Base-by-base conservation (phyloP, 768 basidiomycete species). In the Podaxis sp. region DNA sequence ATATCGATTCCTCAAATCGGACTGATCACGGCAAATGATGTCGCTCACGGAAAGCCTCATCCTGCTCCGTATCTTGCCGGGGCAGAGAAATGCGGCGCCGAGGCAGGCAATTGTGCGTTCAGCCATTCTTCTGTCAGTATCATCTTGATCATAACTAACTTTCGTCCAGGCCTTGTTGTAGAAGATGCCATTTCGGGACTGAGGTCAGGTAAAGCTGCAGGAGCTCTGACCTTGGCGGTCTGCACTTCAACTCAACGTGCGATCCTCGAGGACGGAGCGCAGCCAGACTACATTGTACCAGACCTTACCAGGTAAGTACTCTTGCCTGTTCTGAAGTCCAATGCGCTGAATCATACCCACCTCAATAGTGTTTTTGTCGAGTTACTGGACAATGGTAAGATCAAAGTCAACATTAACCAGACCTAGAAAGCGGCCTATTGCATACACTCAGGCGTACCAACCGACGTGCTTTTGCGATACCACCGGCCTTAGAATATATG, bases 141-240 rank as follows among this genome's bases (percentile, higher is more conserved):
- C 36, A 4, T 46, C 6, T 15, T 19, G 15, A 46, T 6, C 3
- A 46, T 46, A 46, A 19, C 19, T 46, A 46, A 27, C 25, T 55
- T 33, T 25, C 22, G 8, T 54, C 15, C 66, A 93, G 91, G 90
- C 68, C 78, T 96, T 63, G 94, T 96, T 7, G 80, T 97, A 2
- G 94, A 96, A 68, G 95, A 97, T 69, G 94, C 95, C 1, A 89
- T 93, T 3, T 88, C 91, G 13, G 95, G 95, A 2, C 75, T 95
- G 65, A 78, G 77, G 63, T 82, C 91, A 15, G 93, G 93, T 22
- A 83, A 82, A 52, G 87, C 89, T 6, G 90, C 93, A 17, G 92
- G 93, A 11, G 82, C 90, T 54, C 80, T 74, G 52, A 91, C 90
- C 0, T 80, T 96, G 13, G 95, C 90, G 0, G 91, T 95, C 1